phyloP scores from a whole-genome alignment of 1,284 basidiomycete genomes.

The Ustilago bromivora region DNA sequence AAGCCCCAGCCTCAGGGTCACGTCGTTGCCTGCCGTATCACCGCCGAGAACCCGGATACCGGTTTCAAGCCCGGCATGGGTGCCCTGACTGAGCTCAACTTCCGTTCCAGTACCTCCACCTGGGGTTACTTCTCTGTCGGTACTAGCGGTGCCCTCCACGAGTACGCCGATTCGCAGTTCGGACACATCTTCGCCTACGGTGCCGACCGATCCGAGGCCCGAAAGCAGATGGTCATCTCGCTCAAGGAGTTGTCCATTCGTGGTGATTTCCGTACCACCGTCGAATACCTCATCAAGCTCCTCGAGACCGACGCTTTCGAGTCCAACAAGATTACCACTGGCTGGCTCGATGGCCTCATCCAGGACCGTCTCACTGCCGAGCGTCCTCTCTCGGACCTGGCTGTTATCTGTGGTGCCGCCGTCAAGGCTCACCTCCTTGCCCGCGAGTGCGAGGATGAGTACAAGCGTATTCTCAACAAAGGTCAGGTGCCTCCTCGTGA shows the following conservation, averaged over 20 bases:
- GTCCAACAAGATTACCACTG: slow-evolving; percentile 97
- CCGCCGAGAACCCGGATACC: slow-evolving; percentile 98
- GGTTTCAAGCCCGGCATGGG: slow-evolving; percentile 99
- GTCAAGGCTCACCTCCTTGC: slow-evolving; percentile 93
- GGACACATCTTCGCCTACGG: slow-evolving; percentile 99
- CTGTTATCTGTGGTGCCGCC: slow-evolving; percentile 92
- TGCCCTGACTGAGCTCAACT: slow-evolving; percentile 96
- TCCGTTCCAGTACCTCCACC: slow-evolving; percentile 87
- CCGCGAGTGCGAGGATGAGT: slow-evolving; percentile 90
- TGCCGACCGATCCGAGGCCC: slow-evolving; percentile 90
- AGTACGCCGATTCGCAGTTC: slow-evolving; percentile 85
- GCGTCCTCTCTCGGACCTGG: slow-evolving; percentile 89
- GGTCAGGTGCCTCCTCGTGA: slow-evolving; percentile 96
- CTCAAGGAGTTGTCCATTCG: slow-evolving; percentile 98
- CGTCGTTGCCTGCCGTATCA: slow-evolving; percentile 98
- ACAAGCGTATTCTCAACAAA: slow-evolving; percentile 95
- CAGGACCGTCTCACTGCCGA: slow-evolving; percentile 95
- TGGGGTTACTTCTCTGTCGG: slow-evolving; percentile 99
- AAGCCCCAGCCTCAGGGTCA: slow-evolving; percentile 98
- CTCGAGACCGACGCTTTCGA: slow-evolving; percentile 96
- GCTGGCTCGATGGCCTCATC: slow-evolving; percentile 98
- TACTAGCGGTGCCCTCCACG: slow-evolving; percentile 94
- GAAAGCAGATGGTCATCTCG: slow-evolving; percentile 99
- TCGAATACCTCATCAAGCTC: slow-evolving; percentile 93
- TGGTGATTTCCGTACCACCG: slow-evolving; percentile 98